Evolutionary conservation across 2,329 filamentous ascomycete genomes (phyloP).

Genomic region (Ustilaginoidea virens): DNA sequence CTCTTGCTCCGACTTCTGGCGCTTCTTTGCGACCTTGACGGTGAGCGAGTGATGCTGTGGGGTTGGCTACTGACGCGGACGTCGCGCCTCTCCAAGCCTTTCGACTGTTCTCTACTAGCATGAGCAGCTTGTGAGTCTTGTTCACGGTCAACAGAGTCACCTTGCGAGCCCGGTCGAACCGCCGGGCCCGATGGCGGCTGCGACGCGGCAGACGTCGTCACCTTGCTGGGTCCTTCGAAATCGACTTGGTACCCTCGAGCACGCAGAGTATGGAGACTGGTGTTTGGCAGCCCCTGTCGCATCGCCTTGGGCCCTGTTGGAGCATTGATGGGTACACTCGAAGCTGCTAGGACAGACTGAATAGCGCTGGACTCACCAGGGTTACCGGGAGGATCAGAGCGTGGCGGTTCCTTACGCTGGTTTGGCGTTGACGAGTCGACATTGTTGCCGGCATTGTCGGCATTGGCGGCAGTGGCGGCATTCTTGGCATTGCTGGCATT

Average conservation of each 20-base stretch:
- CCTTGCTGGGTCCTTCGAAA: slow-evolving; percentile 23
- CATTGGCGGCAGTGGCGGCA: slow-evolving; percentile 7
- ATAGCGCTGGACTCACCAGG: slow-evolving; percentile 12
- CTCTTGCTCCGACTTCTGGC: slow-evolving; percentile 14
- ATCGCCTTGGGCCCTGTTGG: slow-evolving; percentile 91
- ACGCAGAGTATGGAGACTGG: slow-evolving; percentile 52
- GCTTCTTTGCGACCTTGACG: slow-evolving; percentile 19
- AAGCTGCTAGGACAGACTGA: slow-evolving; percentile 18
- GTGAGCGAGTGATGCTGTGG: slow-evolving; percentile 12
- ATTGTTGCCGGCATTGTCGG: background rate
- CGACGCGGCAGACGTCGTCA: slow-evolving; percentile 5
- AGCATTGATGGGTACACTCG: slow-evolving; percentile 47
- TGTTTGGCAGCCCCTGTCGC: slow-evolving; percentile 76
- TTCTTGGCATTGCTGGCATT: background rate
- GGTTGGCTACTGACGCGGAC: slow-evolving; percentile 9
- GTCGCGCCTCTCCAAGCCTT: slow-evolving; percentile 12
- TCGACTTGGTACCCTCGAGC: slow-evolving; percentile 33
- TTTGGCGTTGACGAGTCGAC: slow-evolving; percentile 8
- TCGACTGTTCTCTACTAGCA: slow-evolving; percentile 17
- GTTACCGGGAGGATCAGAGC: slow-evolving; percentile 17
- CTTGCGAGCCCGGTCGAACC: slow-evolving; percentile 21
- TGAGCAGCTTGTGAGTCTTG: slow-evolving; percentile 17
- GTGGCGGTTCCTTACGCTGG: slow-evolving; percentile 9
- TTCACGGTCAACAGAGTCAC: slow-evolving; percentile 28
- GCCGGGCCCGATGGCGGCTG: slow-evolving; percentile 4